Base-by-base conservation (phyloP, 305 asterid genomes). In the Stenogyne calaminthoides region DNA sequence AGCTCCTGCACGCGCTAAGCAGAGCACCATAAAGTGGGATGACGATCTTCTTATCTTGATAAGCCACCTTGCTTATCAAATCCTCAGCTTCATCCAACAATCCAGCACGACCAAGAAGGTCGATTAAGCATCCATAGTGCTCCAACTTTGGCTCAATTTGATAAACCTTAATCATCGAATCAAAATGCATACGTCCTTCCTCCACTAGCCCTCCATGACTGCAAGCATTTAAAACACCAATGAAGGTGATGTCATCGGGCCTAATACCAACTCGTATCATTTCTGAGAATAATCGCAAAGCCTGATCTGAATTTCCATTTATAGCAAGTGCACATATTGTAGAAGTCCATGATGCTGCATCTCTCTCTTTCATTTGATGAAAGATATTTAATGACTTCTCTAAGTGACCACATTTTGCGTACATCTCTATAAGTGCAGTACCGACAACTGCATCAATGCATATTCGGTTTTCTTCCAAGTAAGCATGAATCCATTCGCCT, bases 51-150 rank as follows among this genome's bases (percentile, higher is more conserved):
- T 18, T 65, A 25, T 73, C 67, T 11, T 42, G 67, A 64, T 73
- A 16, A 15, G 67, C 40, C 9, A 73, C 25, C 9, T 40, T 36
- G 27, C 39, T 12, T 55, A 73, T 65, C 37, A 73, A 16, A 34
- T 40, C 72, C 64, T 73, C 78, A 29, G 78, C 78, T 56, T 73
- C 78, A 40, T 65, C 60, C 29, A 73, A 39, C 37, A 55, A 72
- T 65, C 78, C 78, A 15, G 78, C 78, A 42, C 78, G 78, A 42
- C 72, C 59, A 27, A 73, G 39, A 73, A 73, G 67, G 72, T 73
- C 78, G 11, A 73, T 66, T 12, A 73, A 18, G 67, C 78, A 73
- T 34, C 78, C 72, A 18, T 55, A 73, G 60, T 73, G 78, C 9
- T 73, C 78, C 67, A 73, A 14, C 67, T 73, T 73, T 5, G 77